Conservation (phyloP, 1,139 yeast species). For the Insectozyma bohioensis region DNA sequence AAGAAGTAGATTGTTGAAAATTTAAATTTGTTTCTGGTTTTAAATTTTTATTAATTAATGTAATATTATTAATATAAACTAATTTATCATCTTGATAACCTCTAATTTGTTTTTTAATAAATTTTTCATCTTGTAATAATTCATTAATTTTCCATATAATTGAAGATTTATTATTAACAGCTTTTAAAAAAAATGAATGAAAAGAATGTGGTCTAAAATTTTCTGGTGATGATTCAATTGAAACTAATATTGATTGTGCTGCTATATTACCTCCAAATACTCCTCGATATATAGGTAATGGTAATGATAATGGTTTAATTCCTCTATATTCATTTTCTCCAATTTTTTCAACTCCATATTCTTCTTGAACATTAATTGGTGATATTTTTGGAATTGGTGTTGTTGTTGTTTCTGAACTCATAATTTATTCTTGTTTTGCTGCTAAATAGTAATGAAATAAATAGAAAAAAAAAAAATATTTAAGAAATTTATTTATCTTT, state of each 20-base stretch:
- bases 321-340: slow-evolving; percentile 27
- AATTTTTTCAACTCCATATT: slow-evolving; percentile 24
- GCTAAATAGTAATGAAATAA: too few species aligned
- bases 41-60: slow-evolving; percentile 33
- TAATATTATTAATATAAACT: slow-evolving; percentile 34
- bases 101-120: slow-evolving; percentile 32
- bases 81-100: slow-evolving; percentile 29
- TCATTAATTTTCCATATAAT: slow-evolving; percentile 34
- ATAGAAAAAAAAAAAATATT: too few species aligned
- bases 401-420: neutral
- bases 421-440: neutral
- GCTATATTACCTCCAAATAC: slow-evolving; percentile 44
- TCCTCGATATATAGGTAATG: slow-evolving; percentile 32
- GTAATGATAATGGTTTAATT: slow-evolving; percentile 32
- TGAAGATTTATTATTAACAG: slow-evolving; percentile 31
- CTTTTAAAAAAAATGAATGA: slow-evolving; percentile 41
- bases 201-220: slow-evolving; percentile 44
- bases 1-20: too few species aligned
- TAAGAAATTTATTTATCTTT: neutral
- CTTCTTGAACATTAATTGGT: slow-evolving; percentile 14
- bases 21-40: slow-evolving; percentile 6
- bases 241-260: slow-evolving; percentile 42
- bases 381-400: neutral
- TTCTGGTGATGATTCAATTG: slow-evolving; percentile 28
- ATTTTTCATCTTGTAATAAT: slow-evolving; percentile 32